Evolutionary conservation across 352 stramenopile species (phyloP).

Genomic region (Lagenidium sp.): DNA sequence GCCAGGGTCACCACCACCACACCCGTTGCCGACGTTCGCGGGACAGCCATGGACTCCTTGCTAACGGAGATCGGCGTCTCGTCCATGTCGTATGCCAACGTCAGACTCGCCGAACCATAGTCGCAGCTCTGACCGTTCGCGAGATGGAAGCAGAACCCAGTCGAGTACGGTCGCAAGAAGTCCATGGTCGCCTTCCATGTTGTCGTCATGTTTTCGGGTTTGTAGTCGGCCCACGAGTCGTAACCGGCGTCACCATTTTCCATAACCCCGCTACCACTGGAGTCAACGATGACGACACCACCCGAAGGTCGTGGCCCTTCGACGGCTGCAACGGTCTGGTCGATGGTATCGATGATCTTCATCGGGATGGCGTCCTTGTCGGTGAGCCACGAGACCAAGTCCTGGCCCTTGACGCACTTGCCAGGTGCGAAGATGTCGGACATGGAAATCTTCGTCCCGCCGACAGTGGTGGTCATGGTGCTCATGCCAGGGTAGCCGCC

Average conservation of each 20-base stretch:
- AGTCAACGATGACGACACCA: too few species aligned
- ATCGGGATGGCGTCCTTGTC: constrained; percentile 15
- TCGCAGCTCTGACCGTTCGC: not conserved
- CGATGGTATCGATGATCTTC: constrained; percentile 8
- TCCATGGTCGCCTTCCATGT: not conserved
- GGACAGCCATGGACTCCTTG: too few species aligned
- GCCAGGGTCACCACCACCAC: too few species aligned
- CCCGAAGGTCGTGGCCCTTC: too few species aligned
- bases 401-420: constrained; percentile 22
- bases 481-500: constrained; percentile 21
- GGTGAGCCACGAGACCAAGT: constrained; percentile 17
- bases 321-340: too few species aligned
- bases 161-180: not conserved
- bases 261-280: too few species aligned
- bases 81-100: not conserved
- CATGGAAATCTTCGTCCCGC: constrained; percentile 13
- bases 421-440: constrained; percentile 24
- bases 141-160: not conserved
- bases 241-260: too few species aligned
- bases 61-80: too few species aligned
- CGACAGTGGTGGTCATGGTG: constrained; percentile 2
- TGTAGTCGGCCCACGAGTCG: too few species aligned
- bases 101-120: not conserved
- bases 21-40: too few species aligned
- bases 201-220: too few species aligned